A percentile compares a stretch with the other conserved stretches of the same genome.
Evolutionary conservation across 2,329 filamentous ascomycete genomes (phyloP).

Genomic region (Tothia fuscella): DNA sequence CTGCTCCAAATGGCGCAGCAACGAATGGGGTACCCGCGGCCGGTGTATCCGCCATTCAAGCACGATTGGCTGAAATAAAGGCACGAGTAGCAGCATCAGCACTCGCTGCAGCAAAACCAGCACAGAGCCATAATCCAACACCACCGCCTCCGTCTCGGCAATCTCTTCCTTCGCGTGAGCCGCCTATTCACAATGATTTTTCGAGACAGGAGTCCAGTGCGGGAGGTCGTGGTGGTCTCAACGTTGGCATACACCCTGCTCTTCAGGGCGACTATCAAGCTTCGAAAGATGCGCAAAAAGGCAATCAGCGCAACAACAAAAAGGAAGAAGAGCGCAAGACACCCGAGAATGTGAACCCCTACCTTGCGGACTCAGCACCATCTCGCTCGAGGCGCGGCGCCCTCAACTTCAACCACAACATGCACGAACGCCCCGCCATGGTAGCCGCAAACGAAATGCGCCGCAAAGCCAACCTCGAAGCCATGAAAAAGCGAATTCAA

Average conservation of each 20-base stretch:
- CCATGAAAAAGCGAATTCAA: conserved; percentile 88
- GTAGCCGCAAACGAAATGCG: conserved; percentile 65
- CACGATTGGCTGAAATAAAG: conserved; percentile 14
- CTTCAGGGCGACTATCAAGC: conserved; percentile 35
- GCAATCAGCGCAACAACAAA: conserved; percentile 24
- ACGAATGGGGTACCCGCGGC: neutral
- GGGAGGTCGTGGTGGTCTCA: conserved; percentile 53
- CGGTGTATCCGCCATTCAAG: neutral
- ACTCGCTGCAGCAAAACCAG: conserved; percentile 14
- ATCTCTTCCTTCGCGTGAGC: conserved; percentile 32
- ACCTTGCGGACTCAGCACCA: conserved; percentile 37
- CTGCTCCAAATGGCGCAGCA: conserved; percentile 5
- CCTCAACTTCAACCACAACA: conserved; percentile 10
- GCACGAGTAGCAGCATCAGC: conserved; percentile 21
- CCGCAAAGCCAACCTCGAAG: conserved; percentile 77
- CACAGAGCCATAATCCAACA: conserved; percentile 11
- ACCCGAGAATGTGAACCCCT: conserved; percentile 62
- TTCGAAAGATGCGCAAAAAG: conserved; percentile 32
- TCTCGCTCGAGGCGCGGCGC: neutral
- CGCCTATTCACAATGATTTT: conserved; percentile 26
- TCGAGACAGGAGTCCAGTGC: conserved; percentile 32
- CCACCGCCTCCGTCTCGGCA: conserved; percentile 33
- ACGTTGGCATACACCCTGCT: conserved; percentile 66
- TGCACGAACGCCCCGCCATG: conserved; percentile 10
- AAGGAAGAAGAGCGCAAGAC: conserved; percentile 30